Base-by-base conservation (phyloP, 345 rosid genomes). In the Brassica incana region DNA sequence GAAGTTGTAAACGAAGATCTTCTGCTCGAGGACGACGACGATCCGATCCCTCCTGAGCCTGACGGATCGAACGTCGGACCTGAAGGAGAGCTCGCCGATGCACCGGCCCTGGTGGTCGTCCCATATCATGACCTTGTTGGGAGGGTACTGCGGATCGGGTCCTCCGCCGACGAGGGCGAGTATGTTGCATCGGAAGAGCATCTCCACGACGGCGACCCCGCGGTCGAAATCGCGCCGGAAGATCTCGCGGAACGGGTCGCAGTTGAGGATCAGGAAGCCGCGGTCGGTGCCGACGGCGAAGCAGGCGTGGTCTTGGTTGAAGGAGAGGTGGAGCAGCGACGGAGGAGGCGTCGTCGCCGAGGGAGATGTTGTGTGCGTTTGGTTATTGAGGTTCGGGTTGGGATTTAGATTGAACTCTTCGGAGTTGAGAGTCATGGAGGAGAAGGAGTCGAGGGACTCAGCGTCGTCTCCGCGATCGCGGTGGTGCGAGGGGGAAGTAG, bases 151-250 rank as follows among this genome's bases (percentile, higher is more conserved):
- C 12, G 99, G 97, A 67, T 87, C 87, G n/a, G 91, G 81, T 12
- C 99, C 99, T 5, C 98, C 97, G 16, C 97, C 99, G 1, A 93
- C 95, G 4, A 96, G 86, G 2, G 99, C 97, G n/a, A 96, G 77
- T 59, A 96, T 90, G 72, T 92, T 93, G 79, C 97, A 96, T 59
- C 97, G 86, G 78, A 93, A 95, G 23, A 91, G 91, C 99, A 95
- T 95, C 82, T 90, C 95, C 2, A 90, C 92, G 3, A 86, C 90
- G 1, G 91, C 98, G 36, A 91, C 87, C 5, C 89, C 91, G 20
- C 89, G 85, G 40, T 87, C 97, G 65, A 96, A 90, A 74, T 95
- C 97, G 3, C 98, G 93, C 74, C 97, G 91, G 83, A 93, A 93
- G 27, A 90, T 89, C 91, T 96, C 99, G 9, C 97, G 92, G 60